A percentile compares a stretch with the other conserved stretches of the same genome.
Conservation (phyloP, 129 eudicot species). For the Helichrysum umbraculigerum region DNA sequence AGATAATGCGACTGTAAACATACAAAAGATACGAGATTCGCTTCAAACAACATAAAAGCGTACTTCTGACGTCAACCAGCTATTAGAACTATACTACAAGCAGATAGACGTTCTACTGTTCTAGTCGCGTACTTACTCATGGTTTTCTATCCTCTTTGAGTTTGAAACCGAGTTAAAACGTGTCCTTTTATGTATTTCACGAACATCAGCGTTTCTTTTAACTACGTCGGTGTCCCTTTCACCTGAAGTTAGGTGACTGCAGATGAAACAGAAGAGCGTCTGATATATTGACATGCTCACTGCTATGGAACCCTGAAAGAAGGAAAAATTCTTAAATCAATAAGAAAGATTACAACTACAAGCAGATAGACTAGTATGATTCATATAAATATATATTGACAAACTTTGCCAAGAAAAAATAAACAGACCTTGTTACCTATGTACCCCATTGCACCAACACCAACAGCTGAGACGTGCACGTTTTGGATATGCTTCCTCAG, state of each 20-base stretch:
- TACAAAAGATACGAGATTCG: constrained; percentile 8
- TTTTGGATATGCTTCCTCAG: constrained; percentile 89
- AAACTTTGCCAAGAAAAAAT: background rate
- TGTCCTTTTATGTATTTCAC: constrained; percentile 85
- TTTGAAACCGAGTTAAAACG: constrained; percentile 51
- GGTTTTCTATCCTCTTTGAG: constrained; percentile 61
- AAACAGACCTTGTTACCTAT: constrained; percentile 86
- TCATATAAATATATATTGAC: background rate
- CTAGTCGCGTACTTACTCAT: constrained; percentile 66
- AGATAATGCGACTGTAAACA: constrained; percentile 68
- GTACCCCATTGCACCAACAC: constrained; percentile 99
- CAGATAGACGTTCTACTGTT: background rate
- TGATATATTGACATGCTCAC: constrained; percentile 99
- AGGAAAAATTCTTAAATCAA: background rate
- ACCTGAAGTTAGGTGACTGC: constrained; percentile 91
- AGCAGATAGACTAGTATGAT: background rate
- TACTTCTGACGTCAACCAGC: background rate
- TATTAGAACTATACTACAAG: background rate
- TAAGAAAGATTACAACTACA: background rate
- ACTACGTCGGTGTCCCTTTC: constrained; percentile 70
- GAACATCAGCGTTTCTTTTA: constrained; percentile 91
- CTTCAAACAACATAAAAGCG: background rate
- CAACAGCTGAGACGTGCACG: constrained; percentile 85
- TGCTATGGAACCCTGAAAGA: constrained; percentile 84
- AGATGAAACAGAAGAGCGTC: constrained; percentile 83